A percentile compares a stretch with the other conserved stretches of the same genome.
These are phyloP conservation scores for Suillus variegatus DNA, from an alignment of 768 basidiomycete genomes.

Conservation along the genomic window DNA sequence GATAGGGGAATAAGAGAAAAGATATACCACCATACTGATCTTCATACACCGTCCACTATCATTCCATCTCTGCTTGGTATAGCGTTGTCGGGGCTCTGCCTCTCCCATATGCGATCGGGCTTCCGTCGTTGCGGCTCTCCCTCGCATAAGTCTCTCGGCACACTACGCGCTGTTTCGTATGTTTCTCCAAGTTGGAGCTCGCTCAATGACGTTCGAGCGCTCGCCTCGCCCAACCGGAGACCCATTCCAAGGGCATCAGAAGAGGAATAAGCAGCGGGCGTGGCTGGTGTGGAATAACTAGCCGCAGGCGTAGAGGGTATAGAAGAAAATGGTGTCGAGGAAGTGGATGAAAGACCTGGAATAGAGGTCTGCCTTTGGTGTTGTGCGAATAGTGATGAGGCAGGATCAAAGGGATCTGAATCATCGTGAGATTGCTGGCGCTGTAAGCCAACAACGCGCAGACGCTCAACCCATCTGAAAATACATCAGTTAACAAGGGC, in stretches of 20 bases:
- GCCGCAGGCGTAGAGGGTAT: constrained; percentile 29
- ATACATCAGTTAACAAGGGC: background rate
- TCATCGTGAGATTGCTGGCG: constrained; percentile 41
- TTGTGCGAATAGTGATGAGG: constrained; percentile 11
- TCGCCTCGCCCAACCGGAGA: constrained; percentile 27
- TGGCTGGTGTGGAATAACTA: constrained; percentile 6
- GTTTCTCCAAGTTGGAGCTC: constrained; percentile 26
- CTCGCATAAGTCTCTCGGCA: background rate
- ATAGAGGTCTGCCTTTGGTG: constrained; percentile 18
- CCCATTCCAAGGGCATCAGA: constrained; percentile 28
- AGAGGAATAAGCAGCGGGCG: constrained; percentile 21
- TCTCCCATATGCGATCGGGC: constrained; percentile 6
- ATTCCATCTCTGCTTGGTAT: background rate
- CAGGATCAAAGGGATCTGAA: constrained; percentile 5
- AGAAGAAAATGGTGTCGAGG: constrained; percentile 33
- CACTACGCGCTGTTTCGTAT: constrained; percentile 4
- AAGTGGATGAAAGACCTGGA: constrained; percentile 31
- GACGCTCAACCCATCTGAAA: constrained; percentile 78
- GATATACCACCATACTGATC: background rate
- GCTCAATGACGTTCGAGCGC: constrained; percentile 32
- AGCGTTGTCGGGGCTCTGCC: background rate
- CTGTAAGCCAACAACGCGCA: constrained; percentile 76
- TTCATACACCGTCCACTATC: constrained; percentile 7
- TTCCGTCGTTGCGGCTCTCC: background rate
- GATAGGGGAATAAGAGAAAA: background rate